Base-by-base conservation (phyloP, 768 basidiomycete species). In the Macrolepiota albuminosa region DNA sequence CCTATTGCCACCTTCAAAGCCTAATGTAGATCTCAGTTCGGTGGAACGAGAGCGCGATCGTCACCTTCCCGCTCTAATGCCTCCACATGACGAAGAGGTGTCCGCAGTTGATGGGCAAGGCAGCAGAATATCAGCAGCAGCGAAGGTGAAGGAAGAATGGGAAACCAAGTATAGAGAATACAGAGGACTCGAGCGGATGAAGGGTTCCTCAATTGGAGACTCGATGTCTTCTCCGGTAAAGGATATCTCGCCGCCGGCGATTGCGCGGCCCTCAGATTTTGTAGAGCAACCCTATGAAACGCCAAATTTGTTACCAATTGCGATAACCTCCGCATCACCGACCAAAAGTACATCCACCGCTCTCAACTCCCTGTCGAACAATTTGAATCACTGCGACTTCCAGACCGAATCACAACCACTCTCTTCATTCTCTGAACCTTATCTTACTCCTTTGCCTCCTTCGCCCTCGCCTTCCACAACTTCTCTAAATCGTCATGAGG, bases 61-160 rank as follows among this genome's bases (percentile, higher is more conserved):
- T 8, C 67, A 67, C 1, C 74, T 81, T 9, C 77, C 77, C 6
- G 64, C 77, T n/a, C 63, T 78, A 18, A 47, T 65, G 4, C 39
- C 67, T 5, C 51, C 60, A 5, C 63, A 53, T 6, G 58, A 57
- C 14, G 66, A 57, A 62, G 55, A 62, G 8, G 43, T 52, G 14
- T 64, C 53, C n/a, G 56, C 40, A 18, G 29, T 58, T n/a, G 63
- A 56, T 18, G 63, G 66, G 11, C 62, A 60, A 36, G 54, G 54
- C 9, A 54, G 47, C n/a, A 61, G 63, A 26, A 52, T 71, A 11
- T 78, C 80, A 14, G 83, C 81, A 8, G 85, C 85, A 6, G 75
- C 77, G 57, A 76, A 69, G 60, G 73, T 87, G 66, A 86, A 84
- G 68, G 72, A 78, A 48, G 76, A 78, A 55, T 87, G 84, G 84